These are phyloP conservation scores for Heracleum sosnowskyi DNA, from an alignment of 129 eudicot species.

Conservation along the genomic window DNA sequence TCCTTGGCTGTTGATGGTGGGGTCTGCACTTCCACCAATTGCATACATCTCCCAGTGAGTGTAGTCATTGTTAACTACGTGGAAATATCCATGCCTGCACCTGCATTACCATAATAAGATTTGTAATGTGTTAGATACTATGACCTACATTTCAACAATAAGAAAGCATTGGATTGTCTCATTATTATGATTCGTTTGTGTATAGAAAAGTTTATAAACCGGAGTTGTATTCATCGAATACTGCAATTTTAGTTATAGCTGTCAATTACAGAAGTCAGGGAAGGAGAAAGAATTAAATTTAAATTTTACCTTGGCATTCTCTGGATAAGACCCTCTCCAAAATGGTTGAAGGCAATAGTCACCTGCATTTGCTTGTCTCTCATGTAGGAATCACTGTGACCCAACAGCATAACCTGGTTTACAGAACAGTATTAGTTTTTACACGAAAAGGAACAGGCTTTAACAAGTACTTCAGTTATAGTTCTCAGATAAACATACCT, in stretches of 20 bases:
- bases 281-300: not conserved
- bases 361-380: constrained; percentile 93
- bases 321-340: constrained; percentile 88
- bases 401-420: constrained; percentile 81
- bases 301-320: constrained; percentile 84
- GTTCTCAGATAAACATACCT: constrained; percentile 31
- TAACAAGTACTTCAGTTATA: not conserved
- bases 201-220: not conserved
- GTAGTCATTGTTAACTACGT: constrained; percentile 97
- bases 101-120: constrained; percentile 36
- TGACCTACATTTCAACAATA: not conserved
- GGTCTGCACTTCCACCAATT: constrained; percentile 87
- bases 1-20: constrained; percentile 94
- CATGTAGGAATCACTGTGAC: constrained; percentile 73
- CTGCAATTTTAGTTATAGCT: not conserved
- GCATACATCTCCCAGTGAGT: constrained; percentile 99
- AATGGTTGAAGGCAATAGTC: constrained; percentile 88
- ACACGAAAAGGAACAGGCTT: not conserved
- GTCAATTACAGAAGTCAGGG: not conserved
- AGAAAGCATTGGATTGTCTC: not conserved
- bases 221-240: not conserved
- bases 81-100: constrained; percentile 95
- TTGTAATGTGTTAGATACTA: not conserved
- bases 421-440: not conserved
- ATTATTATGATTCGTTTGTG: not conserved